Conservation (phyloP, 306 rosid species). For the Cicer pinnatifidum region DNA sequence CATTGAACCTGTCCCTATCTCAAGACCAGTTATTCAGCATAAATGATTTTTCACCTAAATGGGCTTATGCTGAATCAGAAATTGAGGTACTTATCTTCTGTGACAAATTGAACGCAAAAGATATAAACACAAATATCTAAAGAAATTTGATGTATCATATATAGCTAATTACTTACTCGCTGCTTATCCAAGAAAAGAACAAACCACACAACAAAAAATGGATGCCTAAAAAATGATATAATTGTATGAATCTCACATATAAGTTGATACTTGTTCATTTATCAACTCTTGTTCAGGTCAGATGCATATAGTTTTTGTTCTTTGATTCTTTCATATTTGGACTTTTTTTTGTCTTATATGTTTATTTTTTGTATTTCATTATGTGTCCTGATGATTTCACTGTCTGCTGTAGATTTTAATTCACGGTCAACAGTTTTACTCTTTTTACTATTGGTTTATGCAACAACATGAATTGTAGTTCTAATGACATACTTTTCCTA, state of each 20-base stretch:
- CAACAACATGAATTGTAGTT: conserved; percentile 33
- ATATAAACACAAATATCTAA: neutral
- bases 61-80: conserved; percentile 69
- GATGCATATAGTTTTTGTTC: conserved; percentile 31
- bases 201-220: neutral
- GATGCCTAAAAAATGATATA: conserved; percentile 3
- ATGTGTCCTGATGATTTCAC: conserved; percentile 19
- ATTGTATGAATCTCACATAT: neutral
- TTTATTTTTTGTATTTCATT: conserved; percentile 32
- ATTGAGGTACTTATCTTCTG: conserved; percentile 63
- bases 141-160: neutral
- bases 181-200: neutral
- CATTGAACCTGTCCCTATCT: conserved; percentile 79
- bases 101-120: neutral
- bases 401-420: conserved; percentile 8
- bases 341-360: conserved; percentile 14
- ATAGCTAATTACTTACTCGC: neutral
- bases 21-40: conserved; percentile 86
- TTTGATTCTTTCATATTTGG: conserved; percentile 33
- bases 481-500: conserved; percentile 18
- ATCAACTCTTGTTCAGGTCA: conserved; percentile 31
- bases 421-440: neutral
- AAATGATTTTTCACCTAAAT: conserved; percentile 75
- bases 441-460: conserved; percentile 25
- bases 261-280: neutral